Conservation (phyloP, 169 alveolate species). For the Theileria equi region DNA sequence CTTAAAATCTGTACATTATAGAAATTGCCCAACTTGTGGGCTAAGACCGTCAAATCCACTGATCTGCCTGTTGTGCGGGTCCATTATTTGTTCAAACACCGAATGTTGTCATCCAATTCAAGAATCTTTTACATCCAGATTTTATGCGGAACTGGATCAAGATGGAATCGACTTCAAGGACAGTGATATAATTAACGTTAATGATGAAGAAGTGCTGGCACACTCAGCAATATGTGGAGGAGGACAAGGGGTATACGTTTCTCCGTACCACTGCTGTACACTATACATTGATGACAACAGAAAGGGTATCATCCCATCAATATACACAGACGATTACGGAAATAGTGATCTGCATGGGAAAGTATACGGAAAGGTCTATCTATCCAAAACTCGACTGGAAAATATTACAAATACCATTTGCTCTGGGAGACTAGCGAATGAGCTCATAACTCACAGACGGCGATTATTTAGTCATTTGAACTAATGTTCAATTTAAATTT, state of each 20-base stretch:
- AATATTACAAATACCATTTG: conserved; percentile 35
- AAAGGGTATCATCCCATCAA: conserved; percentile 9
- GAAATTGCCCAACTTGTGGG: conserved; percentile 57
- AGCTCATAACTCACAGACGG: conserved; percentile 16
- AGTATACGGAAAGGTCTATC: conserved; percentile 47
- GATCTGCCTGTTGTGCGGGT: conserved; percentile 61
- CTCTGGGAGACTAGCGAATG: conserved; percentile 52
- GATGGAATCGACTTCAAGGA: neutral
- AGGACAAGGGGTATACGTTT: conserved; percentile 50
- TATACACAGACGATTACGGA: conserved; percentile 57
- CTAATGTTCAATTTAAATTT: neutral
- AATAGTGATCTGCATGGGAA: conserved; percentile 51
- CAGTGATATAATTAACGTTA: conserved; percentile 4
- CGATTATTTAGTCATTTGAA: neutral
- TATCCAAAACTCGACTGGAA: conserved; percentile 26
- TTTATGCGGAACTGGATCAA: conserved; percentile 18
- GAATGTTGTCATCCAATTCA: conserved; percentile 41
- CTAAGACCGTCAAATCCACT: conserved; percentile 37
- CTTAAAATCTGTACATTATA: conserved; percentile 9
- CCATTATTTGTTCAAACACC: conserved; percentile 33
- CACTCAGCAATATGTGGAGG: conserved; percentile 56
- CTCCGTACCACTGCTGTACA: conserved; percentile 58
- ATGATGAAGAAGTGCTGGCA: conserved; percentile 34
- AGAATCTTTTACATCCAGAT: conserved; percentile 2
- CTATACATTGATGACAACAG: conserved; percentile 29